Percentiles rank a stretch among this genome's conserved stretches.
Evolutionary conservation across 192 early-diverging fungal genomes (phyloP).

Genomic region (Coemansia sp.): DNA sequence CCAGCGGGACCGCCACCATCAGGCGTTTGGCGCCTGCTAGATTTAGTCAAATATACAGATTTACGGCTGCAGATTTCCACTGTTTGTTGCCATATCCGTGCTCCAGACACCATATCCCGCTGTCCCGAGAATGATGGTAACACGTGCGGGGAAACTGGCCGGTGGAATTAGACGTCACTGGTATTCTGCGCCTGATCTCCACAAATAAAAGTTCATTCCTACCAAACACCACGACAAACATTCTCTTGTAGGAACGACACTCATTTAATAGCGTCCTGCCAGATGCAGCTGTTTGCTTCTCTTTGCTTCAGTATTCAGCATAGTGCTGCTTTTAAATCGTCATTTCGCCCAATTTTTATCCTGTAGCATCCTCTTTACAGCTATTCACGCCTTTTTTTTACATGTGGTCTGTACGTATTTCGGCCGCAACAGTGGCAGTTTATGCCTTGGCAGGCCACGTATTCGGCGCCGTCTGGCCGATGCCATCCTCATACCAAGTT

Average conservation of each 20-base stretch:
- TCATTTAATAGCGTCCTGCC: slow-evolving; percentile 4
- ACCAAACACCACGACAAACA: slow-evolving; percentile 1
- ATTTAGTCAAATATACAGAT: not conserved
- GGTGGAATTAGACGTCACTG: not conserved
- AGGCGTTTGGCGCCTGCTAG: not conserved
- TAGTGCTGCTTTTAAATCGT: not conserved
- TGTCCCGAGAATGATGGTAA: not conserved
- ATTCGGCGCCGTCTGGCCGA: slow-evolving; percentile 32
- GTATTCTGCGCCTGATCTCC: not conserved
- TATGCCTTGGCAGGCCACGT: not conserved
- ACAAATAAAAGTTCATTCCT: not conserved
- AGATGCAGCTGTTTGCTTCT: not conserved
- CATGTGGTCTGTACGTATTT: slow-evolving; percentile 10
- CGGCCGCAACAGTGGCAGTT: not conserved
- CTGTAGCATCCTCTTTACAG: not conserved
- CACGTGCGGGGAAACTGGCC: not conserved
- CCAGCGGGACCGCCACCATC: not conserved
- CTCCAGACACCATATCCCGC: not conserved
- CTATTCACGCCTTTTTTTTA: not conserved
- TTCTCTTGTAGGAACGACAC: slow-evolving; percentile 5
- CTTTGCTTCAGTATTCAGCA: not conserved
- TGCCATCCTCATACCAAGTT: slow-evolving; percentile 23
- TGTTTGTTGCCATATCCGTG: not conserved
- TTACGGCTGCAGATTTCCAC: not conserved
- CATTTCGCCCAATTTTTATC: not conserved